Conservation (phyloP, 2,329 filamentous ascomycete genomes). For the Diplodia scrobiculata region DNA sequence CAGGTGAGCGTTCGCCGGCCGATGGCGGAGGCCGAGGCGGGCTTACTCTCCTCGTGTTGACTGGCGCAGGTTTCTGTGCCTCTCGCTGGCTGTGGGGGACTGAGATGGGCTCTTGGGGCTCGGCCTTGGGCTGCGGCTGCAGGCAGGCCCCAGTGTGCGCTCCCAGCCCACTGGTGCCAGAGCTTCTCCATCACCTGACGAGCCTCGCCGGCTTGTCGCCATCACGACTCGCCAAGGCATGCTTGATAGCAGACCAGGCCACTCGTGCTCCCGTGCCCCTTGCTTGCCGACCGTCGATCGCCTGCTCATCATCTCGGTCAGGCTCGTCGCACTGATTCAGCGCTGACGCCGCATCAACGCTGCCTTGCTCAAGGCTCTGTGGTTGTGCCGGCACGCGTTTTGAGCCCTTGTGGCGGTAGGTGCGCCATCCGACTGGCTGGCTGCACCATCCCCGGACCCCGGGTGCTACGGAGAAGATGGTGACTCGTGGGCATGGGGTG, state of each 20-base stretch:
- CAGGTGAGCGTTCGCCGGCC: background rate
- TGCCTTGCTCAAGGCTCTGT: conserved; percentile 11
- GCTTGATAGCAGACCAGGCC: background rate
- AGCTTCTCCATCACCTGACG: background rate
- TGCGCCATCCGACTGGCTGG: conserved; percentile 11
- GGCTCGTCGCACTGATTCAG: conserved; percentile 5
- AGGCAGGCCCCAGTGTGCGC: background rate
- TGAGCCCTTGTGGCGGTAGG: conserved; percentile 10
- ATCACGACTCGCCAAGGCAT: conserved; percentile 3
- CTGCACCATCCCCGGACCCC: background rate
- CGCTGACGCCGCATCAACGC: conserved; percentile 15
- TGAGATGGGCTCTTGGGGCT: conserved; percentile 1
- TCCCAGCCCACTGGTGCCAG: background rate
- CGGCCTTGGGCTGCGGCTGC: background rate
- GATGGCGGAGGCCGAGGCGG: background rate
- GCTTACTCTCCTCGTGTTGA: background rate
- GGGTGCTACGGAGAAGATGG: background rate
- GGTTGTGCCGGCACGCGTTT: conserved; percentile 15
- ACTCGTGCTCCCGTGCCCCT: conserved; percentile 22
- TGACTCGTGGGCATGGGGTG: conserved; percentile 1
- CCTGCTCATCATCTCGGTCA: background rate
- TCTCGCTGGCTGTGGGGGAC: background rate
- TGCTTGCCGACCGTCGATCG: conserved; percentile 5
- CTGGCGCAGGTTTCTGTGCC: no score
- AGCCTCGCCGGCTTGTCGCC: background rate